Evolutionary conservation across 306 rosid genomes (phyloP).

Genomic region (Trifolium pratense): DNA sequence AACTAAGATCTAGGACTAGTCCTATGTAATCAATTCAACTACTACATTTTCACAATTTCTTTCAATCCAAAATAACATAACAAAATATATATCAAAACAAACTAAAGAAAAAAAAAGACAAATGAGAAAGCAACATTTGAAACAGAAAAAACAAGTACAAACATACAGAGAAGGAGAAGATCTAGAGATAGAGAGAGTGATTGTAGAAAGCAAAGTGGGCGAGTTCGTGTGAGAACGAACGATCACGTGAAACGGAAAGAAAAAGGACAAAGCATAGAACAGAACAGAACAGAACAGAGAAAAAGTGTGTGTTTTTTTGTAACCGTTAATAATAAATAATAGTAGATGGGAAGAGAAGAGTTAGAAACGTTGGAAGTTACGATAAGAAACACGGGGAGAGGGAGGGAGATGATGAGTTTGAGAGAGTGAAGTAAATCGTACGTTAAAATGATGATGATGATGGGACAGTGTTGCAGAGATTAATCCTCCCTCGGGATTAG

Average conservation of each 20-base stretch:
- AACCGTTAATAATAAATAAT: conserved; percentile 23
- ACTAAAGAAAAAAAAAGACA: conserved; percentile 13
- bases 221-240: not conserved
- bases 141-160: not conserved
- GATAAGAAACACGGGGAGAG: not conserved
- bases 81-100: not conserved
- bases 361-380: conserved; percentile 27
- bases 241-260: conserved; percentile 33
- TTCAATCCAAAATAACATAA: not conserved
- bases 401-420: not conserved
- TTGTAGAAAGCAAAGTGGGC: too few relatives aligned
- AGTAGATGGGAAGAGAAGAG: not conserved
- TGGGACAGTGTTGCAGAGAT: conserved; percentile 11
- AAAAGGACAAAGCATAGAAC: not conserved
- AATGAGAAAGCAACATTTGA: not conserved
- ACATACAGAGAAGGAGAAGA: not conserved
- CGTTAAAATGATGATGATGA: conserved; percentile 37
- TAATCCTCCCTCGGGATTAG: conserved; percentile 23
- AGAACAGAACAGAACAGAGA: not conserved
- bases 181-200: not conserved
- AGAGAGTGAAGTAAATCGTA: not conserved
- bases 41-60: conserved; percentile 26
- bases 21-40: not conserved
- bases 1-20: not conserved
- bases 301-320: not conserved